Conservation (phyloP, 225 moss, liverwort and hornwort genomes). For the Asterella californica region DNA sequence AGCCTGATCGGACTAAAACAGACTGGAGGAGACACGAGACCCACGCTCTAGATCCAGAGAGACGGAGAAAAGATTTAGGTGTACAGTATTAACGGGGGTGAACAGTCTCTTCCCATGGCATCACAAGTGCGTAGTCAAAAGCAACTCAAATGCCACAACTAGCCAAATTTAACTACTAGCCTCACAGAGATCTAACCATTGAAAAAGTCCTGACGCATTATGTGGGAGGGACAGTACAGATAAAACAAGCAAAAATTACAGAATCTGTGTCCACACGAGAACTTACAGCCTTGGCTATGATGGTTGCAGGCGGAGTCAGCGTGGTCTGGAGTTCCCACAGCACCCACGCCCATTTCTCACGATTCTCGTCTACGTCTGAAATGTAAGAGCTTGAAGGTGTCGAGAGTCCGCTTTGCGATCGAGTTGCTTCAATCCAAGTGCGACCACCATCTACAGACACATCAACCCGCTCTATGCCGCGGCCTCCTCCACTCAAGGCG, state of each 20-base stretch:
- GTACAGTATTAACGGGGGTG: too few species aligned
- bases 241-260: neutral
- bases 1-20: neutral
- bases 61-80: neutral
- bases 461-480: conserved; percentile 58
- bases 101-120: neutral
- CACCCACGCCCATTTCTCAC: conserved; percentile 65
- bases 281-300: conserved; percentile 73
- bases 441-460: conserved; percentile 53
- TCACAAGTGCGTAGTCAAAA: neutral
- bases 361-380: conserved; percentile 39
- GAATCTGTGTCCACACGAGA: neutral
- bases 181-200: neutral
- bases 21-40: neutral
- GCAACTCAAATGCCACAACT: too few species aligned
- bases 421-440: conserved; percentile 51
- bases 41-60: neutral
- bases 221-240: neutral
- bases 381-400: conserved; percentile 23
- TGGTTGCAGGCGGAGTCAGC: conserved; percentile 46
- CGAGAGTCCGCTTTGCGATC: conserved; percentile 31
- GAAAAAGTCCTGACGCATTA: neutral
- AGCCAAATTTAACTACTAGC: too few species aligned
- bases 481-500: conserved; percentile 53
- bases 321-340: conserved; percentile 59